A percentile compares a stretch with the other conserved stretches of the same genome.
Evolutionary conservation across 208 protist species (phyloP).

Genomic region (Crithidia brevicula): DNA sequence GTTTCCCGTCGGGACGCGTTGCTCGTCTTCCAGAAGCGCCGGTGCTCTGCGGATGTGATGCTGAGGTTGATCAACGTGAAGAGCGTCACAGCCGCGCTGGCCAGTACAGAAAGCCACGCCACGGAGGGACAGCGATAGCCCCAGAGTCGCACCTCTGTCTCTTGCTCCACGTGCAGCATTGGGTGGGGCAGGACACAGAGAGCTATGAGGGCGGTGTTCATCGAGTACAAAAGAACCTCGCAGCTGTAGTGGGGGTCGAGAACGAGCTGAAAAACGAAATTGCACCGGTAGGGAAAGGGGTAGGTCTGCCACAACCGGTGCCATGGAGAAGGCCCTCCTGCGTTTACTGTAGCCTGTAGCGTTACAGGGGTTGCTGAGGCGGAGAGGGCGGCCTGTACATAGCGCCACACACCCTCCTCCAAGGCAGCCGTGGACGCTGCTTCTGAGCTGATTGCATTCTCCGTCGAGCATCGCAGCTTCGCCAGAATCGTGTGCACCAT

Average conservation of each 20-base stretch:
- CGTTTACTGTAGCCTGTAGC: neutral
- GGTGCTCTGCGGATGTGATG: conserved; percentile 73
- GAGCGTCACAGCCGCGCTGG: conserved; percentile 36
- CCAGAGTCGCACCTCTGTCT: neutral
- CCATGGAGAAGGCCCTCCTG: neutral
- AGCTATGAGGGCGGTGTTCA: conserved; percentile 39
- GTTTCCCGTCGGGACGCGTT: conserved; percentile 38
- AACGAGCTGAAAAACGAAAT: conserved; percentile 39
- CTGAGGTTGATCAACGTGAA: conserved; percentile 72
- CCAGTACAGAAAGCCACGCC: conserved; percentile 6
- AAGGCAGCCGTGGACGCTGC: neutral
- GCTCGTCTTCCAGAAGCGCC: conserved; percentile 58
- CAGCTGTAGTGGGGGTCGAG: conserved; percentile 85
- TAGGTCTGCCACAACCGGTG: conserved; percentile 27
- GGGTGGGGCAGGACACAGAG: conserved; percentile 18
- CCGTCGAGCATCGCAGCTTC: conserved; percentile 12
- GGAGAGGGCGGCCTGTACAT: neutral
- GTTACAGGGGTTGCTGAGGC: neutral
- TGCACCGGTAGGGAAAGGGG: conserved; percentile 22
- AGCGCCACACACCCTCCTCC: conserved; percentile 18
- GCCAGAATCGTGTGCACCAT: conserved; percentile 58
- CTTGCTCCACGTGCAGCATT: neutral
- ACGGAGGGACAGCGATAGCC: neutral
- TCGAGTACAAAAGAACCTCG: conserved; percentile 71
- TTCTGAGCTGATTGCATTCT: neutral